These are phyloP conservation scores for Psilocybe sp. DNA, from an alignment of 768 basidiomycete species.

Conservation along the genomic window DNA sequence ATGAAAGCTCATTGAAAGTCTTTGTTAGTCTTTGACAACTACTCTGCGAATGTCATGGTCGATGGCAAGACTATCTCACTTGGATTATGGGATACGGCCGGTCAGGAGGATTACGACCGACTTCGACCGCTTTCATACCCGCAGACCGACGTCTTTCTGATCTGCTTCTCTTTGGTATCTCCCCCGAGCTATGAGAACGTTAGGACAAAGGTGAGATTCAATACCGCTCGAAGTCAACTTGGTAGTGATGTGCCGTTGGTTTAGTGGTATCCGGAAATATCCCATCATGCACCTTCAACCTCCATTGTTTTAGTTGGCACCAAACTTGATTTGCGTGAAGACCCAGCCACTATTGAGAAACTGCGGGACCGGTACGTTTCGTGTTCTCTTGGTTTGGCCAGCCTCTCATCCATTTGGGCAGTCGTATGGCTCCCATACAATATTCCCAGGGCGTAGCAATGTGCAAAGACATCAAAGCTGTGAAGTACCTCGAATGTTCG, in stretches of 20 bases:
- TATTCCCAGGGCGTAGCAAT: slow-evolving; percentile 90
- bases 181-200: slow-evolving; percentile 99
- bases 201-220: slow-evolving; percentile 78
- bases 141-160: slow-evolving; percentile 98
- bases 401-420: slow-evolving; percentile 24
- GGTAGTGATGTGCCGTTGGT: slow-evolving; percentile 7
- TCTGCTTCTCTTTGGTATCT: slow-evolving; percentile 97
- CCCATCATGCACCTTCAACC: slow-evolving; percentile 94
- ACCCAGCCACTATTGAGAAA: slow-evolving; percentile 89
- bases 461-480: slow-evolving; percentile 91
- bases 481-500: slow-evolving; percentile 95
- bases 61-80: slow-evolving; percentile 98
- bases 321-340: slow-evolving; percentile 96
- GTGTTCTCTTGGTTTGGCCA: background rate
- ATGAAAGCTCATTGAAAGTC: slow-evolving; percentile 3
- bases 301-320: slow-evolving; percentile 95
- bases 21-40: slow-evolving; percentile 93
- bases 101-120: slow-evolving; percentile 98
- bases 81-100: slow-evolving; percentile 99
- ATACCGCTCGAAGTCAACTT: slow-evolving; percentile 3
- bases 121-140: slow-evolving; percentile 98
- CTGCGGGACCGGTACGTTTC: slow-evolving; percentile 75
- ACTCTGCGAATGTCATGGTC: slow-evolving; percentile 97
- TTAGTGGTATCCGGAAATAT: slow-evolving; percentile 96
- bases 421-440: slow-evolving; percentile 92